Conservation (phyloP, 805 yeast genomes). For the Tetrapisispora taiwanensis region DNA sequence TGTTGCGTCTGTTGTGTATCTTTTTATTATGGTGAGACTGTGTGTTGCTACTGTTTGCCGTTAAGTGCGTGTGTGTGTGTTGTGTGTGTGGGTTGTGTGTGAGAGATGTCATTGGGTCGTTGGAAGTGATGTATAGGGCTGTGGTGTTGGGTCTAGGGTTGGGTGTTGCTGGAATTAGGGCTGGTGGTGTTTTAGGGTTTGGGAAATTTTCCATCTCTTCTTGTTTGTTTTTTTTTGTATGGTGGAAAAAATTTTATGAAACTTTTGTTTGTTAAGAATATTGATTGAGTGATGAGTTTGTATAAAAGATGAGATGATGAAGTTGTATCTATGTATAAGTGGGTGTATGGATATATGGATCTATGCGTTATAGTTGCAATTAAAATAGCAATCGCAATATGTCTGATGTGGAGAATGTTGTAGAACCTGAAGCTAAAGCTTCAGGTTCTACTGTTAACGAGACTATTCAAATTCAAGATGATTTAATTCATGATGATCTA, state of each 20-base stretch:
- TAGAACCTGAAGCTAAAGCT: background rate
- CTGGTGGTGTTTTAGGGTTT: too few species aligned
- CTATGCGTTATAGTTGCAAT: too few species aligned
- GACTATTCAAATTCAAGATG: background rate
- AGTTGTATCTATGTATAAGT: background rate
- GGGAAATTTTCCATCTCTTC: too few species aligned
- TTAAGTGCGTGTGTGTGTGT: too few species aligned
- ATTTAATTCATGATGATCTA: background rate
- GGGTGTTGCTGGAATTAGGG: too few species aligned
- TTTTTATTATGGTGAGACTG: too few species aligned
- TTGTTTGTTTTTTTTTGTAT: background rate
- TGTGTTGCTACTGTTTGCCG: too few species aligned
- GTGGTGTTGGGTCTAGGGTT: background rate
- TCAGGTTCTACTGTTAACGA: background rate
- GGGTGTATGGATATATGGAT: background rate
- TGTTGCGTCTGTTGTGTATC: too few species aligned
- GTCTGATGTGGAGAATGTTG: too few species aligned
- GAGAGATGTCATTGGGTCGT: slow-evolving; percentile 1
- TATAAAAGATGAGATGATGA: background rate
- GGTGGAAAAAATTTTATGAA: background rate
- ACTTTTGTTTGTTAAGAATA: too few species aligned
- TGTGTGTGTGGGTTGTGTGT: too few species aligned
- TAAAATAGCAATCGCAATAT: too few species aligned
- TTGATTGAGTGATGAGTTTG: background rate
- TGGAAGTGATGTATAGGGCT: background rate